These are phyloP conservation scores for Aspergillus nanangensis DNA, from an alignment of 495 filamentous ascomycete genomes.

Conservation along the genomic window DNA sequence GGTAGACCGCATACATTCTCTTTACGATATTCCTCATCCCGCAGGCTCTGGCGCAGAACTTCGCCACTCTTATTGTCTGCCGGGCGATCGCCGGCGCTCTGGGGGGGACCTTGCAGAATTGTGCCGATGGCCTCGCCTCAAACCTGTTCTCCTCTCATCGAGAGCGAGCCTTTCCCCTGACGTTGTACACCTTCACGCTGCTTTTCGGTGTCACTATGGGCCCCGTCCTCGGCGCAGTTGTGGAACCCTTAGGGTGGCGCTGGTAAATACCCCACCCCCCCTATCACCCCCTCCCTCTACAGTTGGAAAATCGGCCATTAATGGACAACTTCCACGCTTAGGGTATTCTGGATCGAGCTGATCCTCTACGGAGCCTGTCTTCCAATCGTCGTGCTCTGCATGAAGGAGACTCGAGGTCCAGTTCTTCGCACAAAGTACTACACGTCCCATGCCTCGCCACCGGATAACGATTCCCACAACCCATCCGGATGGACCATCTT, in stretches of 20 bases:
- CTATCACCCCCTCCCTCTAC: too few species aligned
- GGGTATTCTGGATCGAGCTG: constrained; percentile 14
- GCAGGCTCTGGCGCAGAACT: constrained; percentile 17
- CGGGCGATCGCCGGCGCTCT: constrained; percentile 17
- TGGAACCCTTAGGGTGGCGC: constrained; percentile 8
- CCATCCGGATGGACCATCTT: background rate
- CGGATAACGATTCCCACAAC: background rate
- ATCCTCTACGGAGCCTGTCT: constrained; percentile 4
- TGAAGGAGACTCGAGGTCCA: constrained; percentile 8
- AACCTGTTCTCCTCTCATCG: constrained; percentile 6
- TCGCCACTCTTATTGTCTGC: constrained; percentile 14
- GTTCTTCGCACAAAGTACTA: background rate
- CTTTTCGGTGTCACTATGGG: constrained; percentile 10
- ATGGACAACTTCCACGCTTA: too few species aligned
- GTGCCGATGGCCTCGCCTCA: constrained; percentile 8
- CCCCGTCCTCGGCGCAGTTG: constrained; percentile 5
- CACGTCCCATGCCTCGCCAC: background rate
- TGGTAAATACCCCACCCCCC: constrained; percentile 11
- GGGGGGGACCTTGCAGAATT: constrained; percentile 9
- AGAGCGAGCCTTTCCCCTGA: constrained; percentile 7
- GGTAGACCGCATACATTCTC: constrained; percentile 3
- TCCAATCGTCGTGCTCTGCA: constrained; percentile 4
- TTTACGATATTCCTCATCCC: constrained; percentile 18
- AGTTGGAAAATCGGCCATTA: too few species aligned
- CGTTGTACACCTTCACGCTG: constrained; percentile 6